These are phyloP conservation scores for Trypanosoma vivax DNA, from an alignment of 208 protist genomes.

Conservation along the genomic window DNA sequence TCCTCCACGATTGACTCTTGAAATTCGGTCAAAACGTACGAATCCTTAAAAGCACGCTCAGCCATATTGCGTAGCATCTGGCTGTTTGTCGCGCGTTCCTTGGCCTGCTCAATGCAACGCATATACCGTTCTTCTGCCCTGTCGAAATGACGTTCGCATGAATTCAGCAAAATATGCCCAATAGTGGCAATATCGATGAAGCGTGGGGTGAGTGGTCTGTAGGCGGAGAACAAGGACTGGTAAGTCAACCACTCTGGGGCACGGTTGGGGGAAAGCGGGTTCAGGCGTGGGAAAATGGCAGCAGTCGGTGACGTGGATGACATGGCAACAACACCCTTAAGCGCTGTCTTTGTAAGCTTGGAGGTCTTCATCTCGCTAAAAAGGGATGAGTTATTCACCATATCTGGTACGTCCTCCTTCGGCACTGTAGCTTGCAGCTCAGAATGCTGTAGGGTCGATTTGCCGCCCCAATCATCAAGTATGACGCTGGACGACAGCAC, in stretches of 20 bases:
- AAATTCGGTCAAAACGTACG: constrained; percentile 76
- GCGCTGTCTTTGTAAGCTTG: constrained; percentile 14
- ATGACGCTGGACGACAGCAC: background rate
- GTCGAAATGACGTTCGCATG: constrained; percentile 71
- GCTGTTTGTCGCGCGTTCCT: constrained; percentile 49
- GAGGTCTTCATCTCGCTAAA: constrained; percentile 55
- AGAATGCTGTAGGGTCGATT: constrained; percentile 20
- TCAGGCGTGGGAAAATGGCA: constrained; percentile 64
- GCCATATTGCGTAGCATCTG: constrained; percentile 64
- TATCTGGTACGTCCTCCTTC: constrained; percentile 25
- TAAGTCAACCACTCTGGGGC: constrained; percentile 82
- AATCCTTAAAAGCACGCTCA: constrained; percentile 76
- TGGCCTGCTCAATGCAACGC: constrained; percentile 48
- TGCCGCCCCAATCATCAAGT: constrained; percentile 42
- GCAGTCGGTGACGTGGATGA: constrained; percentile 69
- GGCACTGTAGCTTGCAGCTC: background rate
- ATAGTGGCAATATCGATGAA: constrained; percentile 79
- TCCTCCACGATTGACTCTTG: constrained; percentile 81
- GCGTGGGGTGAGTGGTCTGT: constrained; percentile 66
- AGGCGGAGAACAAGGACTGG: constrained; percentile 65
- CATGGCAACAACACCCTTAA: constrained; percentile 27
- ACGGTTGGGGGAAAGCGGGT: constrained; percentile 81
- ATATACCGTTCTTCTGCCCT: constrained; percentile 73
- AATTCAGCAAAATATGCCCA: constrained; percentile 71
- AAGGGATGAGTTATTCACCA: constrained; percentile 26